A percentile compares a stretch with the other conserved stretches of the same genome.
These are phyloP conservation scores for Gossypium longicalyx DNA, from an alignment of 345 rosid species.

Conservation along the genomic window DNA sequence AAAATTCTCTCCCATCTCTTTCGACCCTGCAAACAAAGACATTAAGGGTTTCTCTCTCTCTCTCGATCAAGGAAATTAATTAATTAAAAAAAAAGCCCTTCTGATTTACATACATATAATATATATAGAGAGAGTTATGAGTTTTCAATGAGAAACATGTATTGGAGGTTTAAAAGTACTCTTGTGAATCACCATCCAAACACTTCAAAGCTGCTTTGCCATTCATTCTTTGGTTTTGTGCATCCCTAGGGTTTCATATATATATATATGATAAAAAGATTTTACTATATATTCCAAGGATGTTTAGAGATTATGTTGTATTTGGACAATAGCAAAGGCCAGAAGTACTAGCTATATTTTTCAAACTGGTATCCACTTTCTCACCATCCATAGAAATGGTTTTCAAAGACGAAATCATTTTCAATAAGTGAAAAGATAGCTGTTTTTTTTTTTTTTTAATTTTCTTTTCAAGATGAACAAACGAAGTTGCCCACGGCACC, in stretches of 20 bases:
- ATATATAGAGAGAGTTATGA: no score
- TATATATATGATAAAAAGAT: no score
- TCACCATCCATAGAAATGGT: background rate
- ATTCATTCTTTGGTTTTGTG: background rate
- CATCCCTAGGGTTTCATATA: background rate
- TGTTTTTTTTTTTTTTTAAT: background rate
- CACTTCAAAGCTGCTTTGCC: background rate
- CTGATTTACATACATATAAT: no score
- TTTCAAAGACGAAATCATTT: slow-evolving; percentile 7
- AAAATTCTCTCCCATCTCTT: background rate
- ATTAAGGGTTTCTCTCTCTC: background rate
- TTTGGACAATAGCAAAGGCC: background rate
- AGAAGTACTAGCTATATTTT: background rate
- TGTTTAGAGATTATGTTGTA: no score
- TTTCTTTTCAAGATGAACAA: slow-evolving; percentile 16
- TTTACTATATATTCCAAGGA: no score
- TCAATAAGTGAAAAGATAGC: slow-evolving; percentile 2
- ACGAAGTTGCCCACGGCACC: slow-evolving; percentile 25
- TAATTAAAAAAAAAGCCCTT: no score
- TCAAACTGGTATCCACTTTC: slow-evolving; percentile 12
- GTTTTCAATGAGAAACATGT: no score
- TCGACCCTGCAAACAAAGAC: background rate
- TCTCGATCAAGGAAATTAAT: background rate
- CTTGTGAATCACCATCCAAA: background rate
- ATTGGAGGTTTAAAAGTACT: no score